Percentiles rank a stretch among this genome's conserved stretches.
These are phyloP conservation scores for Sporothrix euskadiensis DNA, from an alignment of 2,329 filamentous ascomycete species.

Conservation along the genomic window DNA sequence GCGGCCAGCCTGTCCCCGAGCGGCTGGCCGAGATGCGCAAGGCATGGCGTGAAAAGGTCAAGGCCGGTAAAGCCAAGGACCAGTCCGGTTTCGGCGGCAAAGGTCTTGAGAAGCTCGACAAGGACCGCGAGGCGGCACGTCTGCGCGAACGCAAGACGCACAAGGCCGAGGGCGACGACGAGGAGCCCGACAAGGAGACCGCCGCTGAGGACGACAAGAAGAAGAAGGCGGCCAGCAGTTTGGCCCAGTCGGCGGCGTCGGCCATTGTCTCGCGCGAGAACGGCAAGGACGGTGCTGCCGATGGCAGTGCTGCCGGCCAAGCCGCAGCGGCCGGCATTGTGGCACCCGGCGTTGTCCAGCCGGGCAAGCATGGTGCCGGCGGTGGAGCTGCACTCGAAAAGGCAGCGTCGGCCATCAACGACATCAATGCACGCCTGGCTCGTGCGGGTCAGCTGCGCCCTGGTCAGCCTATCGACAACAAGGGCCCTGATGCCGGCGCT, in stretches of 20 bases:
- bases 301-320: constrained; percentile 25
- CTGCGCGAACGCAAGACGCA: constrained; percentile 84
- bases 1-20: constrained; percentile 79
- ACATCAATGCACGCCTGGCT: constrained; percentile 87
- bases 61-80: constrained; percentile 86
- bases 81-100: constrained; percentile 92
- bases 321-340: not conserved
- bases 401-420: constrained; percentile 85
- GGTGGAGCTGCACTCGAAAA: constrained; percentile 66
- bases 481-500: constrained; percentile 92
- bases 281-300: constrained; percentile 40
- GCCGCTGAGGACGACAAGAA: constrained; percentile 64
- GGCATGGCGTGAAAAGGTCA: constrained; percentile 84
- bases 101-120: constrained; percentile 86
- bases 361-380: not conserved
- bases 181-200: constrained; percentile 72
- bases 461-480: constrained; percentile 96
- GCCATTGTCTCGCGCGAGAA: constrained; percentile 56
- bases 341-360: constrained; percentile 38
- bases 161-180: constrained; percentile 81
- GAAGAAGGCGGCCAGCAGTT: constrained; percentile 65
- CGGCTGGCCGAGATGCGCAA: constrained; percentile 65
- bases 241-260: constrained; percentile 64
- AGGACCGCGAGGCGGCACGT: constrained; percentile 84
- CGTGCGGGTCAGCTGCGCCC: constrained; percentile 86